Conservation (phyloP, 306 rosid species). For the Crotalaria pallida region DNA sequence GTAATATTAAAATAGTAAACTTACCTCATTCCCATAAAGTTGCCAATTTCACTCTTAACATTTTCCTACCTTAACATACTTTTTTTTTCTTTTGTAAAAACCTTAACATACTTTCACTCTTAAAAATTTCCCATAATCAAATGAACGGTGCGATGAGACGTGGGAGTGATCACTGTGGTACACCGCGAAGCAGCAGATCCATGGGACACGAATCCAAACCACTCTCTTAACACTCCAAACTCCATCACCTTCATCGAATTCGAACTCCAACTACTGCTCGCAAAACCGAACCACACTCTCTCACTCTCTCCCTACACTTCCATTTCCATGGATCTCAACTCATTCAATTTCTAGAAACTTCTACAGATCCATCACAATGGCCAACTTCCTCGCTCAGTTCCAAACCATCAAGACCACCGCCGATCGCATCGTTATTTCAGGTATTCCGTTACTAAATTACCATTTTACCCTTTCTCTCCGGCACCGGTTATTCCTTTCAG, state of each 20-base stretch:
- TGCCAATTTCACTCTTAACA: too few species aligned
- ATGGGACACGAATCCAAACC: constrained; percentile 19
- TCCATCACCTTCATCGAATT: too few species aligned
- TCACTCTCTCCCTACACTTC: constrained; percentile 14
- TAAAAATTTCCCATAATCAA: too few species aligned
- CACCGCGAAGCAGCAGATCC: constrained; percentile 52
- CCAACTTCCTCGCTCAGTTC: constrained; percentile 94
- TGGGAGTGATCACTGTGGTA: constrained; percentile 6
- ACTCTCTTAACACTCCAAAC: constrained; percentile 10
- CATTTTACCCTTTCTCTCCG: not conserved
- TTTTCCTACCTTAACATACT: too few species aligned
- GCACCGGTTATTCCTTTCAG: constrained; percentile 2
- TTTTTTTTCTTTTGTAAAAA: too few species aligned
- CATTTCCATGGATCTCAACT: constrained; percentile 31
- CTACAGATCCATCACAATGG: constrained; percentile 60
- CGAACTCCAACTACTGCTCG: constrained; percentile 2
- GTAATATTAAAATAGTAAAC: too few species aligned
- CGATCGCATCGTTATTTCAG: constrained; percentile 90
- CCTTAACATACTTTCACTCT: too few species aligned
- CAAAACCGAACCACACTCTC: constrained; percentile 9
- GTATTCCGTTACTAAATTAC: constrained; percentile 15
- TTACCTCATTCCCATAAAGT: too few species aligned
- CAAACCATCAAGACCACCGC: constrained; percentile 77
- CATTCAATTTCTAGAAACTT: constrained; percentile 33
- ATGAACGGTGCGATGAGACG: constrained; percentile 34